These are phyloP conservation scores for Stemphylium vesicarium DNA, from an alignment of 2,329 filamentous ascomycete species.

Conservation along the genomic window DNA sequence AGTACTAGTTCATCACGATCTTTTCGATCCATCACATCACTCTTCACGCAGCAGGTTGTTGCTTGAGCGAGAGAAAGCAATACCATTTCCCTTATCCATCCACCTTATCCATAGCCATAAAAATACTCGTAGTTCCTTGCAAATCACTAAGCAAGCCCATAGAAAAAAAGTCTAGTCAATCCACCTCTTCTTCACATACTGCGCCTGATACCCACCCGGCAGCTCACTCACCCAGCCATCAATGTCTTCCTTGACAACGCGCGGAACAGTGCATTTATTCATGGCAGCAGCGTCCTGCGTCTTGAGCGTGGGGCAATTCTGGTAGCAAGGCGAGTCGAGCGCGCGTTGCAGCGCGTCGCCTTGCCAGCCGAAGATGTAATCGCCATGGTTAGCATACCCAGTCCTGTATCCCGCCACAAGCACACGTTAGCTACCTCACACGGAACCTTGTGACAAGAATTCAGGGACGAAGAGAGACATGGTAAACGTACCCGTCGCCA, in stretches of 20 bases:
- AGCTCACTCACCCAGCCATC: slow-evolving; percentile 45
- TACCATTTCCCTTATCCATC: no score
- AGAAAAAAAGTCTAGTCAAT: not conserved
- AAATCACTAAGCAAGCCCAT: not conserved
- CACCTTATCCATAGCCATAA: no score
- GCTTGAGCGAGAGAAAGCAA: no score
- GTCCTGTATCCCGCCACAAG: slow-evolving; percentile 26
- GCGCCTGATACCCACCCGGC: slow-evolving; percentile 23
- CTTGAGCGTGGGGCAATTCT: slow-evolving; percentile 52
- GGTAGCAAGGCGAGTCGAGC: slow-evolving; percentile 46
- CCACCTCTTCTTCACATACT: slow-evolving; percentile 25
- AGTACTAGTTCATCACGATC: no score
- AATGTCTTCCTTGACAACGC: slow-evolving; percentile 57
- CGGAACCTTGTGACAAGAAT: no score
- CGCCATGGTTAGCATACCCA: slow-evolving; percentile 59
- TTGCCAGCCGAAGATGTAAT: slow-evolving; percentile 62
- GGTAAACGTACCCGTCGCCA: slow-evolving; percentile 44
- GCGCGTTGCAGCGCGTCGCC: slow-evolving; percentile 55
- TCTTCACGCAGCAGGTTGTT: no score
- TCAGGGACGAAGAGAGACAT: no score
- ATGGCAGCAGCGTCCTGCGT: slow-evolving; percentile 54
- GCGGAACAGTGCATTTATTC: slow-evolving; percentile 56
- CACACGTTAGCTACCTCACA: not conserved
- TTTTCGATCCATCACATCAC: no score
- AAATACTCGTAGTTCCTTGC: no score